Percentiles rank a stretch among this genome's conserved stretches.
phyloP scores from a whole-genome alignment of 805 yeast species.

The Hanseniaspora clermontiae region DNA sequence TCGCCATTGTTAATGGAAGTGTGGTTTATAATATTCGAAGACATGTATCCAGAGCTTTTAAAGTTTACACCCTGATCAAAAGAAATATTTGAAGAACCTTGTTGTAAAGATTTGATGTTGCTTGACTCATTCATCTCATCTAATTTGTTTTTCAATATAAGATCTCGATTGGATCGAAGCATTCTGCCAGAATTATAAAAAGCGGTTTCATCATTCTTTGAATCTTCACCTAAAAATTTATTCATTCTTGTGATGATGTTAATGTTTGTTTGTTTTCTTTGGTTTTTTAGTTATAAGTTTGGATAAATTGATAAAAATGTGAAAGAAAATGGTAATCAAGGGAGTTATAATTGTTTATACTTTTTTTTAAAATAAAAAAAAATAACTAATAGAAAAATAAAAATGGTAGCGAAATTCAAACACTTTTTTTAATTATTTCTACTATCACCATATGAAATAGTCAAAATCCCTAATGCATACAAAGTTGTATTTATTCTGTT shows the following conservation, averaged over 20 bases:
- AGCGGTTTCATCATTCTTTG: neutral
- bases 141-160: constrained; percentile 1
- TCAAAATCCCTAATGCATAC: neutral
- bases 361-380: too few relatives aligned
- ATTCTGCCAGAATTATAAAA: neutral
- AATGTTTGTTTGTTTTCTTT: neutral
- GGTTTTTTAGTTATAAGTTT: neutral
- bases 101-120: neutral
- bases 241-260: neutral
- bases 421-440: too few relatives aligned
- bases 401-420: neutral
- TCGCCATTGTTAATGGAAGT: neutral
- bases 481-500: neutral
- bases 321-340: neutral
- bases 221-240: neutral
- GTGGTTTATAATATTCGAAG: neutral
- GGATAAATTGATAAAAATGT: too few relatives aligned
- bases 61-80: neutral
- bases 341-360: too few relatives aligned
- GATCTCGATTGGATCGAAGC: constrained; percentile 11
- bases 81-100: neutral
- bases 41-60: neutral
- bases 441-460: too few relatives aligned
- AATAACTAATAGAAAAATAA: too few relatives aligned
- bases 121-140: neutral